Evolutionary conservation across 2,329 filamentous ascomycete genomes (phyloP).

Genomic region (Aspergillus nomiae): DNA sequence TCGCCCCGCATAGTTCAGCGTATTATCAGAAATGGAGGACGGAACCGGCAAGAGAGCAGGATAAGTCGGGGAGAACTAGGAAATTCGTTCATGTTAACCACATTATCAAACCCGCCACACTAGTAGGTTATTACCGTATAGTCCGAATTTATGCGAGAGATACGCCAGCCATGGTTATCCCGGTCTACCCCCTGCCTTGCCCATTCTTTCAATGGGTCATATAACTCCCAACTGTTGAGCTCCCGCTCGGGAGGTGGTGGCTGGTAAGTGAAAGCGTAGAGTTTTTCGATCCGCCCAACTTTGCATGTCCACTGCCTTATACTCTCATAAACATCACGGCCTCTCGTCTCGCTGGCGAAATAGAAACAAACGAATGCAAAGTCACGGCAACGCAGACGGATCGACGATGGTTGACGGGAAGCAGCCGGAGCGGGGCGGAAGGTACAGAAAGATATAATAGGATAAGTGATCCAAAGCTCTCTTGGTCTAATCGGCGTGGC

Average conservation of each 20-base stretch:
- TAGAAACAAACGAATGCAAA: conserved; percentile 93
- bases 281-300: conserved; percentile 78
- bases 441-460: conserved; percentile 80
- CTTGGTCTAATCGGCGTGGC: conserved; percentile 53
- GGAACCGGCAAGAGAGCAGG: conserved; percentile 83
- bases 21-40: conserved; percentile 90
- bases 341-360: conserved; percentile 72
- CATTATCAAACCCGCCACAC: background rate
- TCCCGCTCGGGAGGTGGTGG: conserved; percentile 72
- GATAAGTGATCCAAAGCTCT: conserved; percentile 93
- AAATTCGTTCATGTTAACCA: conserved; percentile 5
- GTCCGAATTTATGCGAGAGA: conserved; percentile 86
- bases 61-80: conserved; percentile 84
- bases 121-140: conserved; percentile 59
- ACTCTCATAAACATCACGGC: conserved; percentile 83
- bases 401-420: conserved; percentile 73
- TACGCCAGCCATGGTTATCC: conserved; percentile 81
- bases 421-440: conserved; percentile 72
- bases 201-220: conserved; percentile 84
- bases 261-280: conserved; percentile 87
- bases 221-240: conserved; percentile 79
- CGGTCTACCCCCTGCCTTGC: conserved; percentile 82
- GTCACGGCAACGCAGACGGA: conserved; percentile 87
- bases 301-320: conserved; percentile 81
- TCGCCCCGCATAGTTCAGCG: conserved; percentile 85